Base-by-base conservation (phyloP, 306 rosid species). In the Amphicarpaea edgeworthii region DNA sequence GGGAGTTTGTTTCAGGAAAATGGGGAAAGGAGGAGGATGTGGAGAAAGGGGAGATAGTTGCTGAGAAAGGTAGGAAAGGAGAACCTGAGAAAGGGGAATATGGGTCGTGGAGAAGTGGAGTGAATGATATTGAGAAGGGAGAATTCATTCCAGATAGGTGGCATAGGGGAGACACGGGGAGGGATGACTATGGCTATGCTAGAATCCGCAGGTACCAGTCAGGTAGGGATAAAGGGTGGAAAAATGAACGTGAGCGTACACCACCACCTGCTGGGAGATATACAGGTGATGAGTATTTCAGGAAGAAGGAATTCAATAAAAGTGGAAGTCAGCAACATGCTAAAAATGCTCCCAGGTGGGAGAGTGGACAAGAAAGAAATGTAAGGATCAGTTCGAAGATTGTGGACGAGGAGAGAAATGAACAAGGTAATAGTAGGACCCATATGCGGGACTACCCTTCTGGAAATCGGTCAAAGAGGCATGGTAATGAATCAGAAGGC, bases 281-380 rank as follows among this genome's bases (percentile, higher is more conserved):
- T 14, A 12, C 16, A 45, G 17, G 50, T 45, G 50, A 45, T 45
- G 50, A 45, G 50, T 14, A 45, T 45, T 45, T 45, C 50, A 45
- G 50, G 50, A 45, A 45, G 50, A 45, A 45, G 16, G 50, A 45
- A 12, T 45, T 45, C 17, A 45, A 45, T 45, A 45, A 7, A 45
- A 45, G 5, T 45, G 50, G 50, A 45, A 12, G 16, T 45, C 50
- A 45, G 50, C 50, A 45, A 17, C 50, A 45, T 14, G 50, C 16
- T 45, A 45, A 45, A 45, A 45, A 17, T 45, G 50, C 50, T 45
- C 50, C 50, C 50, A 45, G 50, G 50, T 45, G 50, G 50, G 50
- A 45, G 6, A 45, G 16, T 45, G 50, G 50, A 14, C 50, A 45
- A 45, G 50, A 45, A 14, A 45, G 50, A 45, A 45, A 45, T 45